Evolutionary conservation across 768 basidiomycete genomes (phyloP), one percentile per base, ranked within the genome.

Genomic region (Pulveroboletus sp.): DNA sequence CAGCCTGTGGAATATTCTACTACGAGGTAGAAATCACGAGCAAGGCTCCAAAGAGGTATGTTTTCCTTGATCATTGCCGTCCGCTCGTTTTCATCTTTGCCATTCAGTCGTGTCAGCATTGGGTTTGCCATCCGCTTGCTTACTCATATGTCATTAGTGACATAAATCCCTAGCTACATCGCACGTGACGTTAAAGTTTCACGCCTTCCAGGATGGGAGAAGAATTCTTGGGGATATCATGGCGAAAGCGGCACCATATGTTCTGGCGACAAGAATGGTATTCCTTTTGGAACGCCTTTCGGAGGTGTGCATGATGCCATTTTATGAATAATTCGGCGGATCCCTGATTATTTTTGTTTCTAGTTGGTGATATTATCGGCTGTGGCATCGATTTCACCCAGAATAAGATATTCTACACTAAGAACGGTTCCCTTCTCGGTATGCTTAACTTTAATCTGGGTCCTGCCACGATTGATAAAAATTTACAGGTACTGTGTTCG

Each of bases 371-470:
- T 64, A 71, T 85, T 22, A 78, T 99, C 51, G 95, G 95, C 11
- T 95, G 93, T 61, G 95, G 95, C 1, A 77, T 98, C 50, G 92
- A 97, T 68, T 96, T 93, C 62, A 84, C 83, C 37, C 81, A 78
- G 17, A 77, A 88, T 49, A 76, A 78, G 47, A 84, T 83, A 1
- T 96, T 97, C 69, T 96, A 86, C 65, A 96, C 93, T 26, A 93
- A 88, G 72, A 95, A 95, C 51, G 89, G 91, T 12, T 67, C 73
- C 14, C 74, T 83, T 54, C 74, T 92, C 38, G 84, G 89, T 86
- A 60, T 20, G 57, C 34, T 17, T 14, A 13, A 26, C 26, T 35
- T 29, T 41, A 43, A 11, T 39, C 24, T 4, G 13, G 36, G 26
- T 36, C 27, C 46, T 54, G 30, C 61, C 47, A 8, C 31, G 47